phyloP scores from a whole-genome alignment of 768 basidiomycete species.

The Lactarius psammicola region DNA sequence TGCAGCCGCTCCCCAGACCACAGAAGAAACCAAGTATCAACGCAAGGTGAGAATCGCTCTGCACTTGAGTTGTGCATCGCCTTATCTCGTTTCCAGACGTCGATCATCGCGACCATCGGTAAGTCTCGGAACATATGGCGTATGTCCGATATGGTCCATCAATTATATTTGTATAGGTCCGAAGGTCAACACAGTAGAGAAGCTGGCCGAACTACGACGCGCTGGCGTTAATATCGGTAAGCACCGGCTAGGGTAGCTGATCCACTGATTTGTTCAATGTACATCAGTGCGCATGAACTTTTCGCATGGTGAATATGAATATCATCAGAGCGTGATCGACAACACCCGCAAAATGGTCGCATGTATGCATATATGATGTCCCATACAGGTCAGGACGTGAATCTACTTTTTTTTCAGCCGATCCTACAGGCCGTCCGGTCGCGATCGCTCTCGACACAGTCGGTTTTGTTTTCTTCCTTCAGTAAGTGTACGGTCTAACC shows the following conservation, averaged over 20 bases:
- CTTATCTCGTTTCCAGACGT: constrained; percentile 56
- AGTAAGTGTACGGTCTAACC: constrained; percentile 5
- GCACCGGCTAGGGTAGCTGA: constrained; percentile 35
- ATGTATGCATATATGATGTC: constrained; percentile 45
- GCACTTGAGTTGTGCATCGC: constrained; percentile 14
- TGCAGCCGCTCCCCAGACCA: constrained; percentile 64
- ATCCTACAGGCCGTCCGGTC: constrained; percentile 81
- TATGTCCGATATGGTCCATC: constrained; percentile 15
- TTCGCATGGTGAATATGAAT: constrained; percentile 97
- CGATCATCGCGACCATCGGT: constrained; percentile 99
- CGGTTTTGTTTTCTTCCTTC: constrained; percentile 34
- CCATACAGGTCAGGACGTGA: background rate
- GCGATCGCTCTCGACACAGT: constrained; percentile 98
- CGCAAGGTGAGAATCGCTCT: constrained; percentile 68
- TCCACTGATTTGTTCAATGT: constrained; percentile 13
- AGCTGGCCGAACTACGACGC: constrained; percentile 74
- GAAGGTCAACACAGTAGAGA: constrained; percentile 91
- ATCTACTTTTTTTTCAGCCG: constrained; percentile 42
- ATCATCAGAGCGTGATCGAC: constrained; percentile 98
- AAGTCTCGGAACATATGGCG: constrained; percentile 29
- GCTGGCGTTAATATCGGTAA: constrained; percentile 97
- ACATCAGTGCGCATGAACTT: constrained; percentile 98
- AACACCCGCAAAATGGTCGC: constrained; percentile 88
- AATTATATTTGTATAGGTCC: constrained; percentile 56
- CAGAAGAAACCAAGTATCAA: constrained; percentile 76